Conservation (phyloP, 78 protist genomes). For the Isochrysis galbana region DNA sequence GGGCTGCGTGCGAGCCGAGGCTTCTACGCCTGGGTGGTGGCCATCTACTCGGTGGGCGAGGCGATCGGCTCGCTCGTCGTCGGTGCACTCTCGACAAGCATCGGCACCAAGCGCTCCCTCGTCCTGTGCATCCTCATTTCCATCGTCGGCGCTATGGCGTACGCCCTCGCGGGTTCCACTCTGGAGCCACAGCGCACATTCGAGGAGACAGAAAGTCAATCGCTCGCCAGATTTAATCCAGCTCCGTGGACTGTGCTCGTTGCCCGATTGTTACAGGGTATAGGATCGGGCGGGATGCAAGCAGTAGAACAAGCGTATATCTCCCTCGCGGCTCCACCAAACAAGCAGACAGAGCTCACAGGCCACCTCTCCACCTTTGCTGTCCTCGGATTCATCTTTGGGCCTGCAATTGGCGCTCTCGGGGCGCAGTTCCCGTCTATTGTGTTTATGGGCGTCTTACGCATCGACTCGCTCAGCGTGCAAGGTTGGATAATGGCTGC, state of each 20-base stretch:
- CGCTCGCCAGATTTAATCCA: not conserved
- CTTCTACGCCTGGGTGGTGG: not conserved
- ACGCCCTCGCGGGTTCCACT: not conserved
- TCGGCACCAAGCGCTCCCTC: not conserved
- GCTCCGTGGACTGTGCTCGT: not conserved
- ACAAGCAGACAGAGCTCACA: not conserved
- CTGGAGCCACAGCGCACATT: not conserved
- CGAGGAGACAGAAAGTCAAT: not conserved
- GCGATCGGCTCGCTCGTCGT: not conserved
- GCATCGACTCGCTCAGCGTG: no score
- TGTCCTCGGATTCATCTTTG: conserved; percentile 12
- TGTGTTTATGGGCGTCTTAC: no score
- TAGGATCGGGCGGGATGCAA: not conserved
- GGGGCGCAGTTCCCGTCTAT: no score
- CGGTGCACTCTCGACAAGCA: not conserved
- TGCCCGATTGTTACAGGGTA: not conserved
- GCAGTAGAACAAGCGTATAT: not conserved
- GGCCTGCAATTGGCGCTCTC: not conserved
- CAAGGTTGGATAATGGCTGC: no score
- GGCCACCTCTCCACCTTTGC: not conserved
- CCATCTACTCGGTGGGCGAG: not conserved
- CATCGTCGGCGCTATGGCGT: not conserved
- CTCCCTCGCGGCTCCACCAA: not conserved
- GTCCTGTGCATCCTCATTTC: not conserved
- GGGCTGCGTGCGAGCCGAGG: not conserved